A percentile compares a stretch with the other conserved stretches of the same genome.
Conservation (phyloP, 1,284 basidiomycete genomes). For the Pyrrhoderma noxium region DNA sequence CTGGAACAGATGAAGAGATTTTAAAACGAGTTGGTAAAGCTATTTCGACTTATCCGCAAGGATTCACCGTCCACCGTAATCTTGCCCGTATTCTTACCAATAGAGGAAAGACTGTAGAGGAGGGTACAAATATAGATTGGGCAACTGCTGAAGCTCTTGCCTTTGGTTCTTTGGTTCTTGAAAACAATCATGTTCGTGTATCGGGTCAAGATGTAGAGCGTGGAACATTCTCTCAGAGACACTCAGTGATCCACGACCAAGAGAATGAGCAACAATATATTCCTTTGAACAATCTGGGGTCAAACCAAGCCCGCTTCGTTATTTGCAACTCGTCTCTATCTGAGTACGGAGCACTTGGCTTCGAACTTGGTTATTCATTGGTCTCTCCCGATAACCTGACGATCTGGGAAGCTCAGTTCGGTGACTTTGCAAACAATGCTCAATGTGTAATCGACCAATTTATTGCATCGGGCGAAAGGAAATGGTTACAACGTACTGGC, state of each 20-base stretch:
- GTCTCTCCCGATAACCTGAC: slow-evolving; percentile 92
- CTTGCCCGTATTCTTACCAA: slow-evolving; percentile 86
- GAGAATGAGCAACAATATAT: slow-evolving; percentile 85
- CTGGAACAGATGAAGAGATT: slow-evolving; percentile 74
- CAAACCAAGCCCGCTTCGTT: slow-evolving; percentile 86
- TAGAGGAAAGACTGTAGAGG: slow-evolving; percentile 85
- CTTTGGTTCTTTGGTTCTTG: slow-evolving; percentile 87
- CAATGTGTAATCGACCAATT: slow-evolving; percentile 99
- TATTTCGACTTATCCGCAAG: slow-evolving; percentile 79
- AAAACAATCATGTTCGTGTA: slow-evolving; percentile 91
- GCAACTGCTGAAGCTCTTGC: slow-evolving; percentile 98
- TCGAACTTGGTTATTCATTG: slow-evolving; percentile 98
- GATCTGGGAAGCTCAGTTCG: slow-evolving; percentile 99
- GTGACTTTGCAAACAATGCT: slow-evolving; percentile 96
- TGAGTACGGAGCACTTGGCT: slow-evolving; percentile 93
- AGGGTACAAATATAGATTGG: slow-evolving; percentile 95
- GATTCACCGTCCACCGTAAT: slow-evolving; percentile 89
- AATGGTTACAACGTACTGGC: slow-evolving; percentile 96
- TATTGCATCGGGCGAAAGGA: slow-evolving; percentile 94
- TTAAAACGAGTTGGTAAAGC: slow-evolving; percentile 83
- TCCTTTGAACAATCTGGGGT: slow-evolving; percentile 83
- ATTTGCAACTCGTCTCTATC: slow-evolving; percentile 97
- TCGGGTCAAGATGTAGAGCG: slow-evolving; percentile 99
- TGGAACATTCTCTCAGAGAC: slow-evolving; percentile 99
- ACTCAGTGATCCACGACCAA: slow-evolving; percentile 97